Percentiles rank a stretch among this genome's conserved stretches.
Conservation (phyloP, 495 filamentous ascomycete genomes). For the Hypoxylon lienhwacheense region DNA sequence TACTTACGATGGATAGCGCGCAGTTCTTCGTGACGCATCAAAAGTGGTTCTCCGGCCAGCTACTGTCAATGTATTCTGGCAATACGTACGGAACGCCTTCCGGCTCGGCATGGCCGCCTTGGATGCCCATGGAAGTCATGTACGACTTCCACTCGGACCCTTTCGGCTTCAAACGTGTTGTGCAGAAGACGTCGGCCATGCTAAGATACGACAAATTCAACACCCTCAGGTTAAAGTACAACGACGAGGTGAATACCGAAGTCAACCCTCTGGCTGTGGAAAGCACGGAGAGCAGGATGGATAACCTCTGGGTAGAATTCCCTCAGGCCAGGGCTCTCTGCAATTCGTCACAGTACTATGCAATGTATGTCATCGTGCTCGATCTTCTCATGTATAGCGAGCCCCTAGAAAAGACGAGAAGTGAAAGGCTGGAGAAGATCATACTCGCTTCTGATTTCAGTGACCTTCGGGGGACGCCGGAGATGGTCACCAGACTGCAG, state of each 20-base stretch:
- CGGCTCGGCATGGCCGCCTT: constrained; percentile 91
- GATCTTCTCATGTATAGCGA: constrained; percentile 94
- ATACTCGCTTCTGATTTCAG: constrained; percentile 99
- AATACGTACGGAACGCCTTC: constrained; percentile 86
- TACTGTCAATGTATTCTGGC: constrained; percentile 89
- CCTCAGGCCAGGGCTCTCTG: constrained; percentile 89
- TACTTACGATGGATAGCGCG: constrained; percentile 90
- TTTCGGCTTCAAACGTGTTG: constrained; percentile 92
- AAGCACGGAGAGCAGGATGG: constrained; percentile 75
- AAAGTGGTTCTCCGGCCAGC: constrained; percentile 75
- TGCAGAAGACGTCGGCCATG: constrained; percentile 91
- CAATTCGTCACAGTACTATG: constrained; percentile 94
- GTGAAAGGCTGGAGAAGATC: constrained; percentile 92
- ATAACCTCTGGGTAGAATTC: constrained; percentile 95
- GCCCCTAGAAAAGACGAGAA: constrained; percentile 91
- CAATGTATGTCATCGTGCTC: constrained; percentile 94
- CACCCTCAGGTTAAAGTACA: constrained; percentile 94
- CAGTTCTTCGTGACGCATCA: constrained; percentile 97
- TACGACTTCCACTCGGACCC: constrained; percentile 91
- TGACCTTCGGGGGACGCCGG: constrained; percentile 87
- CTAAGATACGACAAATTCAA: constrained; percentile 98
- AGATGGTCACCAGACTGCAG: constrained; percentile 90
- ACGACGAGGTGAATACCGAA: constrained; percentile 79
- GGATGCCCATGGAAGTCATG: constrained; percentile 97
- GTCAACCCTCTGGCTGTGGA: constrained; percentile 46